phyloP scores from a whole-genome alignment of 2,329 filamentous ascomycete genomes.

The Sporothrix mexicana region DNA sequence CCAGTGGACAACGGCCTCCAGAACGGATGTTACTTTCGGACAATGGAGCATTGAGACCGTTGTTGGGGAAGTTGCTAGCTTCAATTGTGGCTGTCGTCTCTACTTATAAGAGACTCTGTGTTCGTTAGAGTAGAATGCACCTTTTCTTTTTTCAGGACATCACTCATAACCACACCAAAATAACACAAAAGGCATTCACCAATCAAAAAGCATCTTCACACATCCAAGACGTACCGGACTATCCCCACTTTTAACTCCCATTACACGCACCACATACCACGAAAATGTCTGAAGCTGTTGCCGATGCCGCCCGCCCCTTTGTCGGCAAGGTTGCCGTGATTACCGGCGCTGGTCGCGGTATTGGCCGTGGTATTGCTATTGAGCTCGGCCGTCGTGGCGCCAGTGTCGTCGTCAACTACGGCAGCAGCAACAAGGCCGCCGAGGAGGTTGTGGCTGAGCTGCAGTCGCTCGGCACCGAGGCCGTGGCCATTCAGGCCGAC shows the following conservation, averaged over 20 bases:
- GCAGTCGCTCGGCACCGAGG: constrained; percentile 60
- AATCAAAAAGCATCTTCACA: neutral
- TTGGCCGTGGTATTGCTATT: constrained; percentile 69
- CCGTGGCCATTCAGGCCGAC: constrained; percentile 67
- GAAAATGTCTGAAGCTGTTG: constrained; percentile 16
- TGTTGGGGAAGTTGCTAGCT: constrained; percentile 17
- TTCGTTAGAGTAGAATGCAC: neutral
- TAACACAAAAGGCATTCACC: neutral
- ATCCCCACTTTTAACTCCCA: neutral
- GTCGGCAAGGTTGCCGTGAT: constrained; percentile 64
- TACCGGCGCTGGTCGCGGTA: constrained; percentile 69
- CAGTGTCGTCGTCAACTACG: constrained; percentile 71
- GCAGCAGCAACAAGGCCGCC: constrained; percentile 60
- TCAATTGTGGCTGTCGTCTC: neutral
- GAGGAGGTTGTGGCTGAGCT: constrained; percentile 62
- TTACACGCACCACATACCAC: neutral
- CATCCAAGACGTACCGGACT: neutral
- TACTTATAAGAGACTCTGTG: constrained; percentile 26
- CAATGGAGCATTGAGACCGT: neutral
- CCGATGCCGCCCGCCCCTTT: constrained; percentile 42
- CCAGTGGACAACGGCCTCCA: constrained; percentile 28
- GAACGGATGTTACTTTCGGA: constrained; percentile 33
- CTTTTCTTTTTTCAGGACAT: neutral
- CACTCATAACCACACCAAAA: neutral
- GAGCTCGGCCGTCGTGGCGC: constrained; percentile 70